Conservation (phyloP, 2,329 filamentous ascomycete genomes). For the Aspergillus flavus region DNA sequence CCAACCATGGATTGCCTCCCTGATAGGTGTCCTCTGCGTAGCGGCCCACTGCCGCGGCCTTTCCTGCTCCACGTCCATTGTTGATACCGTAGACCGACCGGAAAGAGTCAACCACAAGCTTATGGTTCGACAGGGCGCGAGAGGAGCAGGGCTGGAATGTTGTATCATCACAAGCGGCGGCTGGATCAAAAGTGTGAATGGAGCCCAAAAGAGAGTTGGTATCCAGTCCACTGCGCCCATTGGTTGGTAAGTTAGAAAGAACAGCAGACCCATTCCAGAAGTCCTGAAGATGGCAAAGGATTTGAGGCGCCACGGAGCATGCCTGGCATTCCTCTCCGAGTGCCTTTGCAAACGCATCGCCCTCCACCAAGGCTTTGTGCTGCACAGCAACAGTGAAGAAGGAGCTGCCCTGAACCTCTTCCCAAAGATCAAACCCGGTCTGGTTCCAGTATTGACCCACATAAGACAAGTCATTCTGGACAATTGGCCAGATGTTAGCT, state of each 20-base stretch:
- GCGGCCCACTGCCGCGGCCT: slow-evolving; percentile 53
- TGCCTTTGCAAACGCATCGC: slow-evolving; percentile 63
- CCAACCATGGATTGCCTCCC: slow-evolving; percentile 76
- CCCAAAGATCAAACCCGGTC: slow-evolving; percentile 74
- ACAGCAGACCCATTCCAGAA: slow-evolving; percentile 71
- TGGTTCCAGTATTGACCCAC: slow-evolving; percentile 53
- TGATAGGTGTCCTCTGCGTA: slow-evolving; percentile 73
- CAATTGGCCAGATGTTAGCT: slow-evolving; percentile 68
- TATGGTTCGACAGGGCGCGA: slow-evolving; percentile 70
- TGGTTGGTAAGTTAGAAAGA: slow-evolving; percentile 63
- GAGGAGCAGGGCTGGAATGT: slow-evolving; percentile 78
- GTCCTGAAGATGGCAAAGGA: slow-evolving; percentile 71
- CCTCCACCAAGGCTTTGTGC: slow-evolving; percentile 62
- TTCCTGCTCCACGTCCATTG: slow-evolving; percentile 22
- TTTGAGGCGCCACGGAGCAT: slow-evolving; percentile 66
- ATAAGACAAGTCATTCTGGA: slow-evolving; percentile 73
- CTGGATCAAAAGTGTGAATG: slow-evolving; percentile 40
- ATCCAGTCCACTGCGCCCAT: slow-evolving; percentile 69
- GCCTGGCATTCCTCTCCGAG: slow-evolving; percentile 61
- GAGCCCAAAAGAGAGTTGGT: slow-evolving; percentile 63
- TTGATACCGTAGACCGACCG: slow-evolving; percentile 65
- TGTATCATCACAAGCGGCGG: slow-evolving; percentile 27
- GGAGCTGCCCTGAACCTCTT: slow-evolving; percentile 72
- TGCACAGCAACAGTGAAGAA: slow-evolving; percentile 75
- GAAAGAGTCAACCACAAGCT: slow-evolving; percentile 73